Evolutionary conservation across 805 yeast genomes (phyloP), one percentile per base, ranked within the genome.

Genomic region (Ascoidea tarda): DNA sequence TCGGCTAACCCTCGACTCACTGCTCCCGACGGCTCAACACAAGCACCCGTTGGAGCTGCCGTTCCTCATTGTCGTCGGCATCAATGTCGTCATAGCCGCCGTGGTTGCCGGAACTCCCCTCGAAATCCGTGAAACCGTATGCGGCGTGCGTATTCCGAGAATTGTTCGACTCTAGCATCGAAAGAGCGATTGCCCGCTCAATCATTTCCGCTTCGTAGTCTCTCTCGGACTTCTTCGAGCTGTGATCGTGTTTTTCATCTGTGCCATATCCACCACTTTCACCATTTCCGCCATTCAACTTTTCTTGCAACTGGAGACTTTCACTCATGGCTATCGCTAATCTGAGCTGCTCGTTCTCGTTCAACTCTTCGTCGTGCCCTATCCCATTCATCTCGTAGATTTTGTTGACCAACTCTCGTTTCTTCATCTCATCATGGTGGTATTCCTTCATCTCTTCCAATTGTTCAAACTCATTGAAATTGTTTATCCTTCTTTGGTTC

Each of bases 271-370:
- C n/a, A 6, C 32, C 21, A 6, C 21, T 46, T 8, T 33, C 21
- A 38, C 21, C n/a, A 5, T 12, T 12, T 42, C 32, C 31, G 6
- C 32, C 47, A 33, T 46, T 50, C 14, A 46, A 21, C 10, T 16
- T n/a, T 31, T 33, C 14, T 6, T 28, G 33, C n/a, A 44, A 46
- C 6, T 44, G 12, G 14, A 47, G 6, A 44, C 56, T 54, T 38
- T 52, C 53, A 49, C 54, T 56, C 46, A 55, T 33, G 5, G 57
- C 55, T 8, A 56, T 32, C 8, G 58, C 58, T 5, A 56, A 21
- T 50, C 46, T 46, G 46, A 56, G 32, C 33, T 52, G 53, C 46
- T 56, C 58, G 6, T 56, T 54, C 10, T 54, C 54, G 5, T 33
- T 49, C 33, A 51, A 49, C 32, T 52, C 55, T 12, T 48, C 21